These are phyloP conservation scores for Xylariaceae sp. DNA, from an alignment of 2,329 filamentous ascomycete genomes.

Conservation along the genomic window DNA sequence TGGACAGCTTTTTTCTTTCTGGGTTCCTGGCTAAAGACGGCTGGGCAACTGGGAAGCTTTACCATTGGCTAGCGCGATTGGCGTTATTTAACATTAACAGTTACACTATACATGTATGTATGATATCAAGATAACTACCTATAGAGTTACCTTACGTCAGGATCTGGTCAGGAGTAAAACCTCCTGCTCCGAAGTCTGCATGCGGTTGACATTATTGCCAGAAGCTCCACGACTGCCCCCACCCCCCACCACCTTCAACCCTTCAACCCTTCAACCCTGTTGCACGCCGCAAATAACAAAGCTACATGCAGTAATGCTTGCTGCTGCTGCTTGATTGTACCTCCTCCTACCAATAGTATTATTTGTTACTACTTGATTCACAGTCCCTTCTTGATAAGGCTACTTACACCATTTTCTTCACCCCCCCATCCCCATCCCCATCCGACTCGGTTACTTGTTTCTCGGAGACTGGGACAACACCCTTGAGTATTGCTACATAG, in stretches of 20 bases:
- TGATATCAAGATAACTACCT: constrained; percentile 7
- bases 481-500: too few species aligned
- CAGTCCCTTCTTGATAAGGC: not conserved
- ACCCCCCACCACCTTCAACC: too few species aligned
- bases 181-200: not conserved
- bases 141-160: too few species aligned
- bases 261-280: not conserved
- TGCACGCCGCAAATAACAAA: constrained; percentile 13
- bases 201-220: not conserved
- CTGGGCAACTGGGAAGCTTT: constrained; percentile 1
- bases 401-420: not conserved
- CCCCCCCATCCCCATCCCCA: too few species aligned
- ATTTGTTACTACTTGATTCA: too few species aligned
- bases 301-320: too few species aligned
- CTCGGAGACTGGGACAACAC: not conserved
- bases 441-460: too few species aligned
- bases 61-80: not conserved
- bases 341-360: too few species aligned
- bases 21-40: constrained; percentile 15
- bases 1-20: too few species aligned
- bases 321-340: too few species aligned
- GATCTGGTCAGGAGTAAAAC: constrained; percentile 19
- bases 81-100: too few species aligned
- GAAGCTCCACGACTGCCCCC: constrained; percentile 3
- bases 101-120: too few species aligned